Evolutionary conservation across 2,329 filamentous ascomycete genomes (phyloP).

Genomic region (Teratosphaeria zuluensis): DNA sequence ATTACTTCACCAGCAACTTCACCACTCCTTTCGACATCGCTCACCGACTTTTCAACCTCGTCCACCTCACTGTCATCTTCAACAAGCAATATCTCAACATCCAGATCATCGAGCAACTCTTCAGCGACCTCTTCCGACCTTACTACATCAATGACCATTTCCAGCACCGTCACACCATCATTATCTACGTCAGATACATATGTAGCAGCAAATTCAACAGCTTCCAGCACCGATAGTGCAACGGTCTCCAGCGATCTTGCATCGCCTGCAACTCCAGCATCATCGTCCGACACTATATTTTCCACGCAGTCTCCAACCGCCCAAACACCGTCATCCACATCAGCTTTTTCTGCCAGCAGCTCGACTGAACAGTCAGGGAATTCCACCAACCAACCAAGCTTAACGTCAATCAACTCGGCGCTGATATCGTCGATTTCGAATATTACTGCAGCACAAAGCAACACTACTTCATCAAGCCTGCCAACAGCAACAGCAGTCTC

Average conservation of each 20-base stretch:
- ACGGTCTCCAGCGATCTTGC: neutral
- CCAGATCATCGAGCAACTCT: neutral
- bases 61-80: neutral
- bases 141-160: neutral
- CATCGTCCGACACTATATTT: neutral
- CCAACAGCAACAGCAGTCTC: neutral
- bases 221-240: neutral
- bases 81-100: neutral
- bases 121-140: neutral
- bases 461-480: neutral
- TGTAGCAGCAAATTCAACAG: neutral
- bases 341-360: neutral
- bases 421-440: neutral
- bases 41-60: neutral
- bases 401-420: too few relatives aligned
- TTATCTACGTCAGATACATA: neutral
- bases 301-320: neutral
- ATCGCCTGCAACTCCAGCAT: neutral
- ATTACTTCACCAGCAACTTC: neutral
- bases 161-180: neutral
- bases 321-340: neutral
- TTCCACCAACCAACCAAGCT: neutral
- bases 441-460: neutral
- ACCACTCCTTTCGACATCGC: neutral
- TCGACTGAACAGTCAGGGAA: neutral